Evolutionary conservation across 495 filamentous ascomycete species (phyloP).

Genomic region (Neurospora pannonica): DNA sequence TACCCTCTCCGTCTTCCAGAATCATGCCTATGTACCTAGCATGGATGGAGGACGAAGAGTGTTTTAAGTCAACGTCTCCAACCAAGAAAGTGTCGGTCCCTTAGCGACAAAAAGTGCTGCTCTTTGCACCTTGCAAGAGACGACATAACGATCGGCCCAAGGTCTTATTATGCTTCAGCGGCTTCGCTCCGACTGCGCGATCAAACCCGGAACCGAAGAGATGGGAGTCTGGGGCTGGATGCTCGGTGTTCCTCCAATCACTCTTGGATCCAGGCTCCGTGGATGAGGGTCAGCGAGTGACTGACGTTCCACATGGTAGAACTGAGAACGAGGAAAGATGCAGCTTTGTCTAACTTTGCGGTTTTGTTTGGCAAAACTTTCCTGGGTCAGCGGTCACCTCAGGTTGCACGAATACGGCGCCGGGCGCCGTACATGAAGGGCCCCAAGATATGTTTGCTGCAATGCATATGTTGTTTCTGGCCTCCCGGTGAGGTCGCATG

Average conservation of each 20-base stretch:
- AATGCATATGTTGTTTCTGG: neutral
- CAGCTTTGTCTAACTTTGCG: neutral
- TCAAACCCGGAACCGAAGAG: neutral
- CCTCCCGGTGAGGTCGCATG: neutral
- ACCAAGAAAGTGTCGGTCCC: neutral
- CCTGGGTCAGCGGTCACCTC: neutral
- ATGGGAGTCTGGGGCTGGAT: neutral
- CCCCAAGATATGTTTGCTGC: neutral
- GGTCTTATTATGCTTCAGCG: neutral
- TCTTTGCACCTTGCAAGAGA: neutral
- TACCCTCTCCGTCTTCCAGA: neutral
- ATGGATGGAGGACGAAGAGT: neutral
- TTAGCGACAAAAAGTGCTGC: neutral
- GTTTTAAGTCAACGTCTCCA: neutral
- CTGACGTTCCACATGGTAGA: neutral
- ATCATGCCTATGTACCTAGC: neutral
- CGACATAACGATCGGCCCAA: neutral
- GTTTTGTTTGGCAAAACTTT: neutral
- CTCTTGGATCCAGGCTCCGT: neutral
- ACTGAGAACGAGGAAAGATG: neutral
- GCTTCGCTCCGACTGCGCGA: neutral
- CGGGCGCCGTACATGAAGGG: neutral
- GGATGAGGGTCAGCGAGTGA: neutral
- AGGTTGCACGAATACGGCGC: neutral
- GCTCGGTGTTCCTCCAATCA: neutral